A percentile compares a stretch with the other conserved stretches of the same genome.
Evolutionary conservation across 2,329 filamentous ascomycete genomes (phyloP).

Genomic region (Chaetomiaceae sp.): DNA sequence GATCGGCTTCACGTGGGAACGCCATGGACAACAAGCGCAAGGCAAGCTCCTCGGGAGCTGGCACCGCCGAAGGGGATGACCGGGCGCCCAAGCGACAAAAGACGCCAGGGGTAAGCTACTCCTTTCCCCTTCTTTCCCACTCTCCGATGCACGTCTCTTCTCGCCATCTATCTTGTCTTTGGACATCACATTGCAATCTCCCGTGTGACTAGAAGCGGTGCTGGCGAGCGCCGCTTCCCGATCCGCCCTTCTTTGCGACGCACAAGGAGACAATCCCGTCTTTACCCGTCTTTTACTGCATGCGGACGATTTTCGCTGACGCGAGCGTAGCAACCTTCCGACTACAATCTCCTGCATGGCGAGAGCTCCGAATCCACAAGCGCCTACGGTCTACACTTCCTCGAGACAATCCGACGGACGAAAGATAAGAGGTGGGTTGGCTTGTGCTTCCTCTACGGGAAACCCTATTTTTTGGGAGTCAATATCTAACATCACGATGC

Average conservation of each 20-base stretch:
- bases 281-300: too few species aligned
- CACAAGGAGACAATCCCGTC: too few species aligned
- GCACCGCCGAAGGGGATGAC: conserved; percentile 44
- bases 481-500: conserved; percentile 12
- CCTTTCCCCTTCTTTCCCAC: not conserved
- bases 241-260: too few species aligned
- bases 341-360: conserved; percentile 47
- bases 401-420: conserved; percentile 70
- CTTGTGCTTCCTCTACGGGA: not conserved
- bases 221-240: too few species aligned
- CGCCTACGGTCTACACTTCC: conserved; percentile 64
- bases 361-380: conserved; percentile 67
- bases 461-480: not conserved
- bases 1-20: conserved; percentile 14
- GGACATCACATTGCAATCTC: too few species aligned
- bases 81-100: conserved; percentile 53
- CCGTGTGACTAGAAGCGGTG: too few species aligned
- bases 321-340: conserved; percentile 22
- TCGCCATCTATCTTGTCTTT: too few species aligned
- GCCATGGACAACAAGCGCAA: conserved; percentile 56
- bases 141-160: not conserved
- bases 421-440: conserved; percentile 69
- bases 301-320: conserved; percentile 10
- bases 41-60: conserved; percentile 41
- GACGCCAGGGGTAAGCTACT: conserved; percentile 41